Percentiles rank a stretch among this genome's conserved stretches.
Conservation (phyloP, 2,329 filamentous ascomycete species). For the Penicillium sp. region DNA sequence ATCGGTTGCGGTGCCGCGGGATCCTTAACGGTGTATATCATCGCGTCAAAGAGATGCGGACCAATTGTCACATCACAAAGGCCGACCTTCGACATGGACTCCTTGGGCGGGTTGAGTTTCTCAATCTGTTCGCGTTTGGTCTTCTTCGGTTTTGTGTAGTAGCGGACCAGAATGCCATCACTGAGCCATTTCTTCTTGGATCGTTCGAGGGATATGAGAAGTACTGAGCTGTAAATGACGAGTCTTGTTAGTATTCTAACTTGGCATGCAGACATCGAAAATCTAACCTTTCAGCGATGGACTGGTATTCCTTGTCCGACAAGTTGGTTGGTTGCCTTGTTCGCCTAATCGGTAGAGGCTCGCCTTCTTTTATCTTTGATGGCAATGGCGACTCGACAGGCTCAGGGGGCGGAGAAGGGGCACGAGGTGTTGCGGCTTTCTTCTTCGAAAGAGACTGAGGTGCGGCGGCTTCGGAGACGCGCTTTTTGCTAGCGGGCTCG, state of each 20-base stretch:
- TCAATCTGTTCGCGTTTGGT: conserved; percentile 53
- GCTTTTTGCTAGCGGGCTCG: conserved; percentile 45
- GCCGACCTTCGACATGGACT: conserved; percentile 57
- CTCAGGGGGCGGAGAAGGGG: conserved; percentile 29
- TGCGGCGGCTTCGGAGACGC: conserved; percentile 41
- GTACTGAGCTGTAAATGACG: conserved; percentile 49
- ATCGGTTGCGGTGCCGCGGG: conserved; percentile 40
- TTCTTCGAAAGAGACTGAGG: conserved; percentile 33
- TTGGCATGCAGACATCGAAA: neutral
- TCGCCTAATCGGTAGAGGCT: conserved; percentile 55
- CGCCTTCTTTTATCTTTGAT: conserved; percentile 53
- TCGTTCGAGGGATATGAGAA: conserved; percentile 58
- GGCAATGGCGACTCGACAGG: conserved; percentile 48
- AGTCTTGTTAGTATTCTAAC: conserved; percentile 5
- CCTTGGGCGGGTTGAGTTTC: conserved; percentile 49
- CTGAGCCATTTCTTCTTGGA: conserved; percentile 60
- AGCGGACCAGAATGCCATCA: conserved; percentile 56
- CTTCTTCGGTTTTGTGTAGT: conserved; percentile 59
- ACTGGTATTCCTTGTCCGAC: conserved; percentile 57
- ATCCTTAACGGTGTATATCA: conserved; percentile 57
- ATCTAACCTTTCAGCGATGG: conserved; percentile 56
- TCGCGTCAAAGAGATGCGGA: conserved; percentile 62
- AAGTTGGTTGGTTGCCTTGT: conserved; percentile 52
- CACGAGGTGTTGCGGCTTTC: conserved; percentile 35
- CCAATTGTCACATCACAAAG: conserved; percentile 62